Percentiles rank a stretch among this genome's conserved stretches.
Evolutionary conservation across 768 basidiomycete genomes (phyloP).

Genomic region (Tricholomella constricta): DNA sequence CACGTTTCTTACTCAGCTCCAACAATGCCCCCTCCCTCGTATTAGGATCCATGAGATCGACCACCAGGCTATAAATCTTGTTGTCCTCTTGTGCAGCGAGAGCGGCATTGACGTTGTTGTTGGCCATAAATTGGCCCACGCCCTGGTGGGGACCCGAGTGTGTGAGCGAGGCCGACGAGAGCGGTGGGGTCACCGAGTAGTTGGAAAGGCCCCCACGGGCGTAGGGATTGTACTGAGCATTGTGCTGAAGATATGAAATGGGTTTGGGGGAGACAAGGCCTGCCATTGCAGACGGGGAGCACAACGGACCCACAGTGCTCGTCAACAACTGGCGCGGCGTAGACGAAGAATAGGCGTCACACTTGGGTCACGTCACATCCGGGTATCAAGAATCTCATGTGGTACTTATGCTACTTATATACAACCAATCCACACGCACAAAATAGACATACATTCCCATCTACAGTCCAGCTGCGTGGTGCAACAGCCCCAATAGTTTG

Average conservation of each 20-base stretch:
- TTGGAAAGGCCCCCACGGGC: conserved; percentile 46
- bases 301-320: conserved; percentile 18
- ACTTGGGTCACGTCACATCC: conserved; percentile 14
- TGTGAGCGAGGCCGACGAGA: conserved; percentile 51
- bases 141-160: conserved; percentile 59
- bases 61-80: conserved; percentile 90
- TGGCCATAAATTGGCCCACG: conserved; percentile 40
- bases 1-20: conserved; percentile 97
- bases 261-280: conserved; percentile 65
- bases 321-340: conserved; percentile 5
- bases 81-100: conserved; percentile 51
- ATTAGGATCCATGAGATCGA: conserved; percentile 80
- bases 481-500: conserved; percentile 48
- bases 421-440: conserved; percentile 4
- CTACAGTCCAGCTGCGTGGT: conserved; percentile 44
- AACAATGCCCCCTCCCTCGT: conserved; percentile 89
- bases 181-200: conserved; percentile 68
- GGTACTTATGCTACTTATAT: conserved; percentile 7
- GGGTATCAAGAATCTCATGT: conserved; percentile 8
- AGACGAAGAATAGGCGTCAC: conserved; percentile 15
- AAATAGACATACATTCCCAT: not conserved
- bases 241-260: conserved; percentile 65
- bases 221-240: conserved; percentile 61
- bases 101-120: conserved; percentile 23
- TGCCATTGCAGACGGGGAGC: conserved; percentile 47